Base-by-base conservation (phyloP, 2,329 filamentous ascomycete genomes). In the Xylariaceae sp. region DNA sequence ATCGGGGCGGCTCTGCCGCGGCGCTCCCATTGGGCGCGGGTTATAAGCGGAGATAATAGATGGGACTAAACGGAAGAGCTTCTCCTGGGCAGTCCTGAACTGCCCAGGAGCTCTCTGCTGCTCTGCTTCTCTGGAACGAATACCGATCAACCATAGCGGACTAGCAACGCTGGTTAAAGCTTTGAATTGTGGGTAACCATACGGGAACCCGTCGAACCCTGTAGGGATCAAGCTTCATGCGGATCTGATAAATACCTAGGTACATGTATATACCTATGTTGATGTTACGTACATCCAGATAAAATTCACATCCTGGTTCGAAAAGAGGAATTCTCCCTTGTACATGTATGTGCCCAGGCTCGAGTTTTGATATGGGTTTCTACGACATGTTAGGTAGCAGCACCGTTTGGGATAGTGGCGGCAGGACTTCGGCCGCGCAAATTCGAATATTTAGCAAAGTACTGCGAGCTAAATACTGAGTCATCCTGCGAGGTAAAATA, bases 1-100 rank as follows among this genome's bases (percentile, higher is more conserved):
- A 40, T 45, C 50, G 49, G 44, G 32, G 47, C 21, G 44, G 44
- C 44, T 48, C 44, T 32, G 42, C 26, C 50, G 23, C 21, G 32
- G 44, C 26, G 52, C 40, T 37, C 48, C n/a, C 21, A 52, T 44
- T 45, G 45, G 32, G 32, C 18, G 20, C 42, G 21, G 48, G 19
- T 44, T 40, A 40, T 46, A 20, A 42, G 29, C 51, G 19, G 51
- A 52, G 20, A 20, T 45, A 23, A 26, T 40, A 45, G 20, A 23
- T 20, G 37, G 40, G 44, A 44, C 20, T 16, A 9, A 21, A 9
- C 9, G 23, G 4, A 26, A 26, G 23, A 26, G 23, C 32, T 37
- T 10, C 32, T 37, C 32, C 32, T 37, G 32, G 32, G 26, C 26
- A 29, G 10, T 29, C 26, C n/a, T n/a, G n/a, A n/a, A n/a, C n/a